phyloP scores from a whole-genome alignment of 192 early-diverging fungal genomes.

The Gigaspora rosea region DNA sequence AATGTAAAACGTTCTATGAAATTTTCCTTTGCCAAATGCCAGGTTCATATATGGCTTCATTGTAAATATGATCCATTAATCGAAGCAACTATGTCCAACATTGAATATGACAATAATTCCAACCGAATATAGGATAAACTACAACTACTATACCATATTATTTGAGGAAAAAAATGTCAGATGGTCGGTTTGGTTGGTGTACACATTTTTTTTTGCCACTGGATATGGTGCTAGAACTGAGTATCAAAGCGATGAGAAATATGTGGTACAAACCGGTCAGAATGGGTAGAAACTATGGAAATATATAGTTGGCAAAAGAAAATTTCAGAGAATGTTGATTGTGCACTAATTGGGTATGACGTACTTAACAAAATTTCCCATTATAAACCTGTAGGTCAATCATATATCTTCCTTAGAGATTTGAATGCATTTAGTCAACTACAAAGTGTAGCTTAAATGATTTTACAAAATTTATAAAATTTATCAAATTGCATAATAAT shows the following conservation, averaged over 20 bases:
- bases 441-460: too few relatives aligned
- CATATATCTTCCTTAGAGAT: neutral
- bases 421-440: too few relatives aligned
- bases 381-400: neutral
- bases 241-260: neutral
- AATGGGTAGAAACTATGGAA: neutral
- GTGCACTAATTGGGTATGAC: neutral
- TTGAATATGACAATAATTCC: neutral
- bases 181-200: neutral
- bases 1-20: neutral
- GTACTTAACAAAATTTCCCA: neutral
- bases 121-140: slow-evolving; percentile 2
- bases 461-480: too few relatives aligned
- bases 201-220: neutral
- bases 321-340: neutral
- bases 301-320: slow-evolving; percentile 3
- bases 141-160: neutral
- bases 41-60: slow-evolving; percentile 15
- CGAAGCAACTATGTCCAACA: slow-evolving; percentile 4
- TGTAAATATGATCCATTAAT: neutral
- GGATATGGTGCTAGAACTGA: neutral
- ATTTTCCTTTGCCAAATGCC: slow-evolving; percentile 12
- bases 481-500: too few relatives aligned
- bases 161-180: neutral
- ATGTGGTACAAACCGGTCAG: neutral